phyloP scores from a whole-genome alignment of 129 eudicot species.

The Calendula officinalis region DNA sequence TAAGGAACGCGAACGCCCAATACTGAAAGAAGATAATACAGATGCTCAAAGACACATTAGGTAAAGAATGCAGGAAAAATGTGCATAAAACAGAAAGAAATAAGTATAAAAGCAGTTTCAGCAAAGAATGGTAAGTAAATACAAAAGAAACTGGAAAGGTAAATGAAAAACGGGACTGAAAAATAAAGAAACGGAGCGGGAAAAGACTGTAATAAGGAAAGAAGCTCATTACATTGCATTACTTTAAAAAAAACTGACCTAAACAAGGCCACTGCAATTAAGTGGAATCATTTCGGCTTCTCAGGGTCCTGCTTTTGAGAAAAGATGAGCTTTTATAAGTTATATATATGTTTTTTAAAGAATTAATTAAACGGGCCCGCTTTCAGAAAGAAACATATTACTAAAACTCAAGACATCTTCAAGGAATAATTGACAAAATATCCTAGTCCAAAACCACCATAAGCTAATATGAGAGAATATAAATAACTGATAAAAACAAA shows the following conservation, averaged over 20 bases:
- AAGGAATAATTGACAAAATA: conserved; percentile 29
- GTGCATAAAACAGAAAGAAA: conserved; percentile 30
- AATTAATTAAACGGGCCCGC: conserved; percentile 45
- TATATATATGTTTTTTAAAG: conserved; percentile 33
- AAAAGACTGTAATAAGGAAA: conserved; percentile 46
- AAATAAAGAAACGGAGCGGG: conserved; percentile 51
- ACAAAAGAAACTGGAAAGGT: conserved; percentile 38
- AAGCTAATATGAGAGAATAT: conserved; percentile 11
- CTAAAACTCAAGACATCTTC: conserved; percentile 39
- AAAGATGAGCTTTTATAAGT: conserved; percentile 87
- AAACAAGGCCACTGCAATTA: conserved; percentile 80
- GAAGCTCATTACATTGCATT: conserved; percentile 44
- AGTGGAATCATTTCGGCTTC: conserved; percentile 96
- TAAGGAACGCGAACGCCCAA: background rate
- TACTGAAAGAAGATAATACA: background rate
- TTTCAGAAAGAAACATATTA: conserved; percentile 47
- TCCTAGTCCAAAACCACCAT: conserved; percentile 32
- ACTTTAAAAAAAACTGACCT: conserved; percentile 80
- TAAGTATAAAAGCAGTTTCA: conserved; percentile 22
- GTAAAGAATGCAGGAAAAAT: background rate
- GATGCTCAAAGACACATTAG: conserved; percentile 4
- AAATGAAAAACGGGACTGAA: conserved; percentile 37
- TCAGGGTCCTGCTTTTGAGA: conserved; percentile 97
- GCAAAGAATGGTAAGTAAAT: conserved; percentile 37
- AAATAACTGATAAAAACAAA: conserved; percentile 22